A percentile compares a stretch with the other conserved stretches of the same genome.
These are phyloP conservation scores for Kodamaea fukazawae DNA, from an alignment of 805 yeast species.

Conservation along the genomic window DNA sequence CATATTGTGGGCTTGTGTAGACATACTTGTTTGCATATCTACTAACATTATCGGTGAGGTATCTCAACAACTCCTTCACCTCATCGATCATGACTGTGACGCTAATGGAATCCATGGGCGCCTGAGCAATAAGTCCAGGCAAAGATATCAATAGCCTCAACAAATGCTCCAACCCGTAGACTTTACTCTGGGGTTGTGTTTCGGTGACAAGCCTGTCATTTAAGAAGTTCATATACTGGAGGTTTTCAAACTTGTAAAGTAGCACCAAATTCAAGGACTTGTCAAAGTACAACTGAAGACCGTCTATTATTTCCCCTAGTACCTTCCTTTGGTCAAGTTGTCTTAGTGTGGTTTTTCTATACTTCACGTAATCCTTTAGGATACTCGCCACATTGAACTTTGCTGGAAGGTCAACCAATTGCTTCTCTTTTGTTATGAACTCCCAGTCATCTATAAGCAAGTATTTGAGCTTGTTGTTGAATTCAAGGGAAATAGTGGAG, in stretches of 20 bases:
- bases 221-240: slow-evolving; percentile 60
- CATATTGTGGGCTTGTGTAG: slow-evolving; percentile 39
- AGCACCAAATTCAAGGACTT: slow-evolving; percentile 65
- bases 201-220: slow-evolving; percentile 27
- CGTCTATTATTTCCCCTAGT: slow-evolving; percentile 64
- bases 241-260: slow-evolving; percentile 73
- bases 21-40: slow-evolving; percentile 35
- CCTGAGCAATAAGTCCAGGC: slow-evolving; percentile 79
- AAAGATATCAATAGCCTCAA: slow-evolving; percentile 71
- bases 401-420: slow-evolving; percentile 65
- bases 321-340: slow-evolving; percentile 23
- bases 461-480: slow-evolving; percentile 67
- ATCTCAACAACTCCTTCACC: slow-evolving; percentile 53
- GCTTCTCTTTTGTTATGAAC: slow-evolving; percentile 73
- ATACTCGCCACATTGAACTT: slow-evolving; percentile 51
- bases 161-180: slow-evolving; percentile 80
- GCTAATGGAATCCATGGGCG: slow-evolving; percentile 78
- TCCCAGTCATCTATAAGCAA: slow-evolving; percentile 93
- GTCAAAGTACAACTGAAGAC: slow-evolving; percentile 73
- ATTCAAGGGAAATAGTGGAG: slow-evolving; percentile 59
- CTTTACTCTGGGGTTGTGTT: slow-evolving; percentile 28
- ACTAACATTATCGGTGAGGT: slow-evolving; percentile 44
- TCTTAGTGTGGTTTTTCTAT: slow-evolving; percentile 13
- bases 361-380: slow-evolving; percentile 48
- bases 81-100: slow-evolving; percentile 50